Base-by-base conservation (phyloP, 1,139 yeast genomes). In the Pichia sp. region DNA sequence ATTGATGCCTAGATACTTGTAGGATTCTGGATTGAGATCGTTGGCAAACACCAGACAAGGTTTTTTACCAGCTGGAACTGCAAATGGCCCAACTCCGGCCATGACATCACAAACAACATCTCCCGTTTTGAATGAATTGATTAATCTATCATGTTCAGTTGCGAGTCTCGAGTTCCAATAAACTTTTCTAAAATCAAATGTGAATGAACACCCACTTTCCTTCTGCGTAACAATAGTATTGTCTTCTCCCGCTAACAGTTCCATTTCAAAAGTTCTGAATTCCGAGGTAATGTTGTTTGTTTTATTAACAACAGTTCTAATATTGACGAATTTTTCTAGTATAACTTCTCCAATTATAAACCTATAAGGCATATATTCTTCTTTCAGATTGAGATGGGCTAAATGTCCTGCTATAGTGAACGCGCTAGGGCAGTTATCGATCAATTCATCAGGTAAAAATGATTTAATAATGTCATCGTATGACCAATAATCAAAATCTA, bases 1-100 rank as follows among this genome's bases (percentile, higher is more conserved):
- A 58, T 94, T 94, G 31, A 73, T 73, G 40, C 69, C 63, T 64
- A 94, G 71, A 55, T 84, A 83, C 52, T 77, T 75, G 64, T 67
- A 85, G 44, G 95, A 81, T 50, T 84, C 85, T 0, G 97, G 97
- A 58, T 94, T 94, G 59, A 94, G 71, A 62, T 94, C 99, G 61
- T 90, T 94, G 23, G 97, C 97, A 56, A 90, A 69, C 0, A 86
- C 95, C 45, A 90, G 64, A 3, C 81, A 85, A 26, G 75, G 73
- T 50, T 83, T 86, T 63, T 85, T 88, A 23, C 90, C 98, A 1
- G 97, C 96, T 0, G 99, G 99, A 1, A 92, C 79, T 1, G 95
- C 94, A 68, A 94, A 94, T 3, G 99, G 99, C 0, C 99, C 99
- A 2, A 94, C 98, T 35, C 99, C 99, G 0, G 97, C 98, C 76